These are phyloP conservation scores for Ascodesmis nigricans DNA, from an alignment of 495 filamentous ascomycete genomes.

Conservation along the genomic window DNA sequence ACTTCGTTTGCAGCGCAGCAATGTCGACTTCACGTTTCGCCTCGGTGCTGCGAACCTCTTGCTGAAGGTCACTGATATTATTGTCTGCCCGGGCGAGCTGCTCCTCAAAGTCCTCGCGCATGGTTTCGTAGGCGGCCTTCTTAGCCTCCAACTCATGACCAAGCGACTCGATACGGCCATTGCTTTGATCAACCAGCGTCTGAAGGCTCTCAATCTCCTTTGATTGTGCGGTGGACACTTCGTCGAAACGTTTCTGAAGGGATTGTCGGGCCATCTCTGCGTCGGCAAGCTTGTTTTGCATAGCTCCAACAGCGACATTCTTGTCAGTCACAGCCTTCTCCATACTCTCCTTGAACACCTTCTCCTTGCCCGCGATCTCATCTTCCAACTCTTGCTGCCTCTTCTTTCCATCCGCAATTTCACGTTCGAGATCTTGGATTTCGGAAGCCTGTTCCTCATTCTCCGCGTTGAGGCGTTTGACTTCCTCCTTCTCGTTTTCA, in stretches of 20 bases:
- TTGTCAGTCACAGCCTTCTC: constrained; percentile 5
- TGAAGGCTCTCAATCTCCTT: constrained; percentile 6
- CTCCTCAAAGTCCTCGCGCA: constrained; percentile 8
- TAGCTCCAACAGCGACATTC: neutral
- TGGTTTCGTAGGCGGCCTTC: constrained; percentile 6
- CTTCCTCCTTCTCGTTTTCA: constrained; percentile 4
- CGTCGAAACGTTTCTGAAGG: neutral
- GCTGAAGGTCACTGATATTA: constrained; percentile 5
- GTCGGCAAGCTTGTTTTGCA: constrained; percentile 2
- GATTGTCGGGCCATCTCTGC: neutral
- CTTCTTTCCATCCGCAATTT: too few relatives aligned
- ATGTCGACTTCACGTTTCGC: constrained; percentile 8
- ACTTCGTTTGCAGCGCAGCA: too few relatives aligned
- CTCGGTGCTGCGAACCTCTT: constrained; percentile 8
- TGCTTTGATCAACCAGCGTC: constrained; percentile 2
- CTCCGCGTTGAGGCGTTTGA: constrained; percentile 1
- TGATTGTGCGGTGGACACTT: neutral
- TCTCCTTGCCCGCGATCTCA: constrained; percentile 5
- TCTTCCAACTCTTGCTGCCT: constrained; percentile 2
- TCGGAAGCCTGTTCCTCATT: constrained; percentile 9
- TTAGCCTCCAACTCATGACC: constrained; percentile 1
- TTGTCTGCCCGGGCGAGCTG: constrained; percentile 4
- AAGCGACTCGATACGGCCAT: constrained; percentile 7
- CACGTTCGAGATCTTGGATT: neutral
- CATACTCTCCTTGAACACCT: constrained; percentile 2